A percentile compares a stretch with the other conserved stretches of the same genome.
Conservation (phyloP, 169 alveolate species). For the Eimeria zaria region DNA sequence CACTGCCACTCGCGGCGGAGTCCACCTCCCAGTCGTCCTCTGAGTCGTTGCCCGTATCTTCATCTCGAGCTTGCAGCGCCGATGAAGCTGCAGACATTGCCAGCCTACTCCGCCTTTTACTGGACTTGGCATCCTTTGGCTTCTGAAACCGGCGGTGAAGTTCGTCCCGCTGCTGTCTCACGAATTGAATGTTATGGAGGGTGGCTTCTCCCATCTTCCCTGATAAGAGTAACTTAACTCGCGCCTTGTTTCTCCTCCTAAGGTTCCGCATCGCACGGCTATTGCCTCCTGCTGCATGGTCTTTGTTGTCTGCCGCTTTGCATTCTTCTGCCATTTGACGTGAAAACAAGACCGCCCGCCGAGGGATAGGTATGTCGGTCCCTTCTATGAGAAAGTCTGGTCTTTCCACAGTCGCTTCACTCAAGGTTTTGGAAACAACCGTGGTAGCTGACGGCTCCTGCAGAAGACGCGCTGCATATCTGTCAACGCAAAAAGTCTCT, state of each 20-base stretch:
- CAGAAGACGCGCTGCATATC: conserved; percentile 66
- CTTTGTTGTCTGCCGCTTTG: not conserved
- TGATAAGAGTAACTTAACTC: conserved; percentile 50
- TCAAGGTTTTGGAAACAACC: not conserved
- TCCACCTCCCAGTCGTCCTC: conserved; percentile 13
- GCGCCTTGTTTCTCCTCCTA: conserved; percentile 32
- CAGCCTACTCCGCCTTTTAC: not conserved
- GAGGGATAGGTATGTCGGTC: conserved; percentile 73
- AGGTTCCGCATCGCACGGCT: conserved; percentile 7
- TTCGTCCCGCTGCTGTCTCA: conserved; percentile 68
- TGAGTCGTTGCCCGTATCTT: not conserved
- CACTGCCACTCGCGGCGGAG: not conserved
- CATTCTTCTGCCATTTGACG: not conserved
- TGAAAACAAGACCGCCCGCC: conserved; percentile 81
- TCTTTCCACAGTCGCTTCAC: not conserved
- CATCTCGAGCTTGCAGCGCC: not conserved
- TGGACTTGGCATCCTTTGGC: conserved; percentile 1
- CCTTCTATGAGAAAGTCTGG: conserved; percentile 17
- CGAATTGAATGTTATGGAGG: conserved; percentile 68
- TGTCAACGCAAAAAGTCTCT: conserved; percentile 38
- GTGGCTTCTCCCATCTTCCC: conserved; percentile 81
- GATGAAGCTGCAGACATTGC: not conserved
- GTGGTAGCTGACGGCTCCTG: conserved; percentile 32
- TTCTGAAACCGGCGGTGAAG: conserved; percentile 38
- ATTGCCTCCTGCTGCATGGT: not conserved